Evolutionary conservation across 2,329 filamentous ascomycete species (phyloP), one percentile per base, ranked within the genome.

Genomic region (Trichocomaceae sp.): DNA sequence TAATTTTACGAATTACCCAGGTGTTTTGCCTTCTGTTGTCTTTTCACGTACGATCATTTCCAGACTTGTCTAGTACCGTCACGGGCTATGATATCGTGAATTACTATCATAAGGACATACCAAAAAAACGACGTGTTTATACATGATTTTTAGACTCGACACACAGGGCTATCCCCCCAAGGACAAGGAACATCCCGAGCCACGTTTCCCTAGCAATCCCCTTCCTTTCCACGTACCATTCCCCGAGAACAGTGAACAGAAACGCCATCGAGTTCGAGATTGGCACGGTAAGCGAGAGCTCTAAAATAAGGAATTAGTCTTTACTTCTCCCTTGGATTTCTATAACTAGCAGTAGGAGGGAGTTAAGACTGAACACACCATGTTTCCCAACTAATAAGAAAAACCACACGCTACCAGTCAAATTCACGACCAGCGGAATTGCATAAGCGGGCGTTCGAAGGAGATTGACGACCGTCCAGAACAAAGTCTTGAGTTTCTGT

Each of bases 401-500:
- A 73, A 97, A 97, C 92, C 92, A 97, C 54, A 96, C 80, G 66
- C 90, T 95, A 29, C 92, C 92, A 2, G 92, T 96, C 52, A 97
- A 74, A 69, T 97, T 97, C 56, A 96, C 73, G 51, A 96, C 73
- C 62, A 97, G 72, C 19, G 92, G 92, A 23, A 95, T 74, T 5
- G 90, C 88, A 72, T 97, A 97, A 17, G 83, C 81, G 35, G 91
- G 91, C 62, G 90, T 90, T 56, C 81, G 78, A 51, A 97, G 72
- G 56, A 96, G 76, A 66, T 96, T 91, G 12, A 84, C 65, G 1
- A 92, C 87, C 3, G 84, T 86, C 67, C 89, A 93, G 64, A 86
- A 82, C 7, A 85, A 78, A 1, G 80, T 80, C 59, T 83, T 81
- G 1, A 86, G 58, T 64, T 82, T 86, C 53, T 77, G 75, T 65